Evolutionary conservation across 148 eudicot genomes (phyloP).

Genomic region (Diospyros lotus): DNA sequence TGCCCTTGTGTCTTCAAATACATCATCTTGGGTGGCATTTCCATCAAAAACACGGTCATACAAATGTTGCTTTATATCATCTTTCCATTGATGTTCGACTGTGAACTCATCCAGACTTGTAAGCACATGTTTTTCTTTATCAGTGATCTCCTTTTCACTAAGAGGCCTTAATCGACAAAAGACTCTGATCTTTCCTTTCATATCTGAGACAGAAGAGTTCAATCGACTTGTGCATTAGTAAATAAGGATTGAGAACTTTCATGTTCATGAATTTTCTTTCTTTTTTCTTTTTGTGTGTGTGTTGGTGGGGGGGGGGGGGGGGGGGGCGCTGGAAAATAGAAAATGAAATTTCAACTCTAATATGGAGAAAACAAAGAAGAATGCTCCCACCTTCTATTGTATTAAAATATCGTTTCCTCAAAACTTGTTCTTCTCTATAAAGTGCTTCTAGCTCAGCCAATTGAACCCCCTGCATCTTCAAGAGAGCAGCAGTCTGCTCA

Average conservation of each 20-base stretch:
- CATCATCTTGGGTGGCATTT: conserved; percentile 73
- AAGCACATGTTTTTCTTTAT: conserved; percentile 53
- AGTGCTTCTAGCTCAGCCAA: conserved; percentile 75
- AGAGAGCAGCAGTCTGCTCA: conserved; percentile 89
- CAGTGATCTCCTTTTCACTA: conserved; percentile 66
- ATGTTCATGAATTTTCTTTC: no score
- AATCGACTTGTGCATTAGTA: not conserved
- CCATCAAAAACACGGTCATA: conserved; percentile 97
- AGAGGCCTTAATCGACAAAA: conserved; percentile 88
- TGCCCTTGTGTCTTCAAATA: conserved; percentile 97
- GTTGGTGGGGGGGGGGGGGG: no score
- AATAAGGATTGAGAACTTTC: not conserved
- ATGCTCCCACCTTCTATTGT: conserved; percentile 65
- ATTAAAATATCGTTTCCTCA: conserved; percentile 88
- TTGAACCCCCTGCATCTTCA: conserved; percentile 92
- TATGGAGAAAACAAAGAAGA: conserved; percentile 2
- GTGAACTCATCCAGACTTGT: conserved; percentile 79
- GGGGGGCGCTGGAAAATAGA: no score
- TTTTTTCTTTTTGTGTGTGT: no score
- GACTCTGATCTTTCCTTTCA: conserved; percentile 98
- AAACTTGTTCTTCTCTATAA: conserved; percentile 84
- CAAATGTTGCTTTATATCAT: conserved; percentile 79
- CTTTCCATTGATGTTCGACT: conserved; percentile 92
- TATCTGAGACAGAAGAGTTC: conserved; percentile 38
- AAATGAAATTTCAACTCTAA: not conserved